A percentile compares a stretch with the other conserved stretches of the same genome.
These are phyloP conservation scores for Claviceps sp. DNA, from an alignment of 2,329 filamentous ascomycete genomes.

Conservation along the genomic window DNA sequence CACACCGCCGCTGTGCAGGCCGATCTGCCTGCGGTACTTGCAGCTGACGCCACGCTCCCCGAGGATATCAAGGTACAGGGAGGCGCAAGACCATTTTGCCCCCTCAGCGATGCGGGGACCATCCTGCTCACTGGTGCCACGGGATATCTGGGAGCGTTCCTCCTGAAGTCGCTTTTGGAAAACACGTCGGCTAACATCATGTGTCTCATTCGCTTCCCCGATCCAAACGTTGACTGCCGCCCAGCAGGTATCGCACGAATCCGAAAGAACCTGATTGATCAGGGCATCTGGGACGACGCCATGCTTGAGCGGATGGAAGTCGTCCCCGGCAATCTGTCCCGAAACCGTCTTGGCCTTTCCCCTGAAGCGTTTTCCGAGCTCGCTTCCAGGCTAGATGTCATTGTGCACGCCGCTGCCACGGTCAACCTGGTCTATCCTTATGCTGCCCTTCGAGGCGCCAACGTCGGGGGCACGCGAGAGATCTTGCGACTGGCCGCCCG, in stretches of 20 bases:
- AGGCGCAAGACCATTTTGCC: conserved; percentile 35
- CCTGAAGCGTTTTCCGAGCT: conserved; percentile 52
- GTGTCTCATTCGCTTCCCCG: conserved; percentile 60
- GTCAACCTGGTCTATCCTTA: conserved; percentile 77
- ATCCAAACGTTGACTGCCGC: conserved; percentile 49
- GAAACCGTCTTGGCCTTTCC: conserved; percentile 54
- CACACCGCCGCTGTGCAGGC: conserved; percentile 63
- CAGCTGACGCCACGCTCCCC: conserved; percentile 52
- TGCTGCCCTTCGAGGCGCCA: conserved; percentile 58
- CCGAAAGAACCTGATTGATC: conserved; percentile 62
- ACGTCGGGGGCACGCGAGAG: conserved; percentile 67
- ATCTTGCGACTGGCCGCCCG: conserved; percentile 57
- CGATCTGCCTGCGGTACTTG: conserved; percentile 56
- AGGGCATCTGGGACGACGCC: conserved; percentile 63
- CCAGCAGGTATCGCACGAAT: conserved; percentile 59
- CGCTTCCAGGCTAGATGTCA: conserved; percentile 52
- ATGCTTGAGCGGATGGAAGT: conserved; percentile 70
- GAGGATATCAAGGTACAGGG: conserved; percentile 53
- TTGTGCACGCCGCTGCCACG: conserved; percentile 64
- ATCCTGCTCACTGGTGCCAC: conserved; percentile 64
- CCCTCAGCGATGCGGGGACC: conserved; percentile 51
- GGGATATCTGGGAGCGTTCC: conserved; percentile 62
- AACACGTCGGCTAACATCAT: conserved; percentile 55
- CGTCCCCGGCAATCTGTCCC: conserved; percentile 57
- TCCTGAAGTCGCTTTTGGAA: conserved; percentile 55